Evolutionary conservation across 202 grass and related monocot species (phyloP), one percentile per base, ranked within the genome.

Genomic region (Hordeum pubiflorum): DNA sequence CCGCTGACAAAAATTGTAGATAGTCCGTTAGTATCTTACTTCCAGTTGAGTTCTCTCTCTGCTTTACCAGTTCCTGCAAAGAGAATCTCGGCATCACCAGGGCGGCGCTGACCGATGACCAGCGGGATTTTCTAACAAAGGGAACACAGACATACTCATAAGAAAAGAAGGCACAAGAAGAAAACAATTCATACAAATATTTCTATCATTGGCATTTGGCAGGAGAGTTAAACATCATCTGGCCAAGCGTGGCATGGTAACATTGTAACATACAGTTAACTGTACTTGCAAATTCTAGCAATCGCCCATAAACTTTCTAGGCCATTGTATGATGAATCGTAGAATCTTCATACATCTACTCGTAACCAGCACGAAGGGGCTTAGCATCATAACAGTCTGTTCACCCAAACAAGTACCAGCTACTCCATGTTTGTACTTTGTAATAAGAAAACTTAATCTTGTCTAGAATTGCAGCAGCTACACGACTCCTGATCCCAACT

Each of bases 41-140:
- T 98, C 95, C 95, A 98, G 15, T 93, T 86, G 31, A 98, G 84
- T 61, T 95, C 90, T 60, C 85, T 86, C 69, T 98, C 95, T 62
- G 95, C 95, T 95, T 98, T 98, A n/a, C 77, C 82, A 44, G 92
- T 87, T 40, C 84, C 80, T 18, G 92, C 83, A 82, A 91, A 95
- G 48, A 98, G 90, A 83, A 89, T 86, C 79, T 98, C 95, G 23
- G 88, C 86, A 86, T 98, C 95, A 68, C 95, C 95, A 44, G 90
- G 88, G 23, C 95, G 88, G 9, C 88, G 89, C 72, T 81, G 88
- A 84, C 87, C 90, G 12, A 93, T 91, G 13, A 90, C 80, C 84
- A 93, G 26, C 46, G 95, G 95, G 46, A 98, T 94, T 95, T 93
- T 94, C 95, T 98, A 77, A 14, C 60, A 63, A 78, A 10, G 50